These are phyloP conservation scores for Clonostachys byssicola DNA, from an alignment of 2,329 filamentous ascomycete species.

Conservation along the genomic window DNA sequence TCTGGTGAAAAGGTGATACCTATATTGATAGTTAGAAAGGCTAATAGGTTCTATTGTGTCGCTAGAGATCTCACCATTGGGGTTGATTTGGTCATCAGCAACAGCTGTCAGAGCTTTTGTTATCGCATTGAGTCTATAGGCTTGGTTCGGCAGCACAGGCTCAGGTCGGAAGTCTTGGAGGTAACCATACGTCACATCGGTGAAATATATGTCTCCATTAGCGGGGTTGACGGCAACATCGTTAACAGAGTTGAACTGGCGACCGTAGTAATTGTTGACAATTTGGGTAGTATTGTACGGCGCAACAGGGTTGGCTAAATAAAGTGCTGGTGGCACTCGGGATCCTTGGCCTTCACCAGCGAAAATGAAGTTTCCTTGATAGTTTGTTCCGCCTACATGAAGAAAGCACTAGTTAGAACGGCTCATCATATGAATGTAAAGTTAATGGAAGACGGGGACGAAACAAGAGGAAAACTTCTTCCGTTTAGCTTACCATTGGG, in stretches of 20 bases:
- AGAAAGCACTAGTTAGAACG: no score
- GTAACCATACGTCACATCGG: slow-evolving; percentile 56
- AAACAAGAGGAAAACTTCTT: not conserved
- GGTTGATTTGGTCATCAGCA: slow-evolving; percentile 51
- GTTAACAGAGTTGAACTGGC: slow-evolving; percentile 57
- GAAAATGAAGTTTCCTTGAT: slow-evolving; percentile 38
- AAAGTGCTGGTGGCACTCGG: slow-evolving; percentile 15
- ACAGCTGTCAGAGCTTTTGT: slow-evolving; percentile 49
- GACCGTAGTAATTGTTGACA: slow-evolving; percentile 55
- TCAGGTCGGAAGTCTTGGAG: slow-evolving; percentile 51
- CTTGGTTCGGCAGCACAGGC: slow-evolving; percentile 51
- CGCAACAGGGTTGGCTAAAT: slow-evolving; percentile 14
- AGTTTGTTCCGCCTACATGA: slow-evolving; percentile 35
- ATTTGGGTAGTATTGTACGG: slow-evolving; percentile 50
- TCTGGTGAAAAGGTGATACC: slow-evolving; percentile 52
- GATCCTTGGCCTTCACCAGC: slow-evolving; percentile 40
- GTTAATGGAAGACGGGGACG: not conserved
- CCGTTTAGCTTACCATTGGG: slow-evolving; percentile 31
- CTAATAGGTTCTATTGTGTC: fast-evolving
- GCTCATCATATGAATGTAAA: no score
- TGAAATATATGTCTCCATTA: slow-evolving; percentile 61
- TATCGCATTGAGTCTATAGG: slow-evolving; percentile 49
- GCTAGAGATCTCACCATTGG: slow-evolving; percentile 36
- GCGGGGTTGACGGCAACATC: slow-evolving; percentile 48
- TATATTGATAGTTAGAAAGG: slow-evolving; percentile 4